Evolutionary conservation across 2,329 filamentous ascomycete species (phyloP), one percentile per base, ranked within the genome.

Genomic region (Aspergillus awamori): DNA sequence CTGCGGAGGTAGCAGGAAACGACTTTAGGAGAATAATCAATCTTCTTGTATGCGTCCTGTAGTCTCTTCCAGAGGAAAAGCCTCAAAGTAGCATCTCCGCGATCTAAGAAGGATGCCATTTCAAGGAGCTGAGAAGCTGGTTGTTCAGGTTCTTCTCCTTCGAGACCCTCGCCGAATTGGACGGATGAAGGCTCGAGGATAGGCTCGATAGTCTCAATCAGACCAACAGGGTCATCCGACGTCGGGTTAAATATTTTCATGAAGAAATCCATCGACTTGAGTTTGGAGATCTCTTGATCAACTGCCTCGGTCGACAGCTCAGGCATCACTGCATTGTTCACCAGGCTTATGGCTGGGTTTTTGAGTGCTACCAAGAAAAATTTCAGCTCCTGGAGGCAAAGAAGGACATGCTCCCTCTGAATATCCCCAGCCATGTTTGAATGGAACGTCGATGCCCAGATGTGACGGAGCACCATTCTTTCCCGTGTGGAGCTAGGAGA

Each of bases 181-280:
- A 79, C 69, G 8, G 73, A 74, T 4, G 75, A 72, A 0, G 90
- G 88, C 64, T 97, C 94, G 5, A 99, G 81, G 8, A 99, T 90
- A 4, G 95, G 95, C 71, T 99, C 95, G 38, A 99, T 80, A 28
- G 89, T 95, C 70, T 97, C 93, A 61, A 99, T 97, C 20, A 97
- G 87, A 5, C 89, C 85, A 11, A 94, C 85, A 0, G 94, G 91
- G 67, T 97, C 89, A 51, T 89, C 87, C 61, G 89, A 86, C 60
- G 95, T 90, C 39, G 93, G 88, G 62, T 91, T 90, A 73, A 98
- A 98, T 0, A 99, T 86, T 39, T 89, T 91, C 54, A 93, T 83
- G 76, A 99, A 98, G 75, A 98, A 98, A 72, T 97, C 94, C 86
- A 96, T 95, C 0, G 94, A 98, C 13, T 92, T 97, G 36, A 98